Base-by-base conservation (phyloP, 23 red algal species). In the Gracilariopsis chorda region DNA sequence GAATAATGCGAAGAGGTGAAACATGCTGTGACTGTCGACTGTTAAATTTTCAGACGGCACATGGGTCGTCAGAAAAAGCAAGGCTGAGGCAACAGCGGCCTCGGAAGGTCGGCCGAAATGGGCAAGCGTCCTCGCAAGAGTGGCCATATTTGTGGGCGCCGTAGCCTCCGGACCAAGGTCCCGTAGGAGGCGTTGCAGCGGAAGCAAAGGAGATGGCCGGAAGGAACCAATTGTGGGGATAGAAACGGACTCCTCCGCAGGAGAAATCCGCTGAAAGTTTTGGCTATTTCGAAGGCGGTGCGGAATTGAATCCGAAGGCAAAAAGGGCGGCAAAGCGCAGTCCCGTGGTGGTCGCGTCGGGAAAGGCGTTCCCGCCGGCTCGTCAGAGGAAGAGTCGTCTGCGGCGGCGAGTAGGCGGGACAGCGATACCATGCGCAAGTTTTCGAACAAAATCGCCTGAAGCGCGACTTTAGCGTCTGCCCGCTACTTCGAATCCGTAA, bases 161-260 rank as follows among this genome's bases (percentile, higher is more conserved):
- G 87, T 91, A 67, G 87, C 87, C 53, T 81, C 73, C 1, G 87
- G 87, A 17, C 87, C 87, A 52, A 91, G 56, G 37, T 91, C 87
- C 56, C 75, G 45, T 8, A 91, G 58, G 0, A 91, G 87, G 24
- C 72, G 87, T 69, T 79, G 75, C 2, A 91, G 55, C 14, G 75
- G 72, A 41, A 80, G 73, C 13, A 55, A 56, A 28, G 87, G 75
- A 23, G 41, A 35, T 4, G 71, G 53, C 49, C 49, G 84, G 20
- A 51, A 68, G n/a, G 65, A 55, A 37, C 34, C 35, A 40, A 36
- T 25, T 23, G 36, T 41, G 25, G 65, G 49, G 16, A 19, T 12
- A 45, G 64, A 74, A 20, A 48, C 44, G 17, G 44, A 33, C 24
- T 45, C 52, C 16, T 51, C 28, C 21, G 67, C 63, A 56, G 84